Evolutionary conservation across 2,329 filamentous ascomycete genomes (phyloP), one percentile per base, ranked within the genome.

Genomic region (Purpureocillium lavendulum): DNA sequence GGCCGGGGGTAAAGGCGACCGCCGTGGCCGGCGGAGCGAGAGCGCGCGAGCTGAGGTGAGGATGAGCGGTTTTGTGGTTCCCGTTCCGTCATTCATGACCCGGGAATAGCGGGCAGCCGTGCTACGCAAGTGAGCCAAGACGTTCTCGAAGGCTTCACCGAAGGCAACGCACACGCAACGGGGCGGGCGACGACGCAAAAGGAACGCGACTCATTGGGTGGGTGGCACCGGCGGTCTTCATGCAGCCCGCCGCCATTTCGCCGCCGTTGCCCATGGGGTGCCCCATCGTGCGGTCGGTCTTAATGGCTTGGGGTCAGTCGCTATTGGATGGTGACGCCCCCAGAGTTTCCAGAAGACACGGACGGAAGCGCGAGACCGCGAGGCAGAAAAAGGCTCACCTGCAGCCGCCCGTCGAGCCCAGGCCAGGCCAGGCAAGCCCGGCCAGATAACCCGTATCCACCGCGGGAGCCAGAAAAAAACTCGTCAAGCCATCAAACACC

Each of bases 381-480:
- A 26, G 21, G 21, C 21, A 38, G 32, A 30, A 37, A 45, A 42
- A 40, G 34, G 32, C 42, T 40, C 42, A 42, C 21, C 30, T 32
- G 41, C 30, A 26, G 21, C 21, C 21, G 21, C 21, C 21, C 21
- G 21, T 10, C 21, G 21, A 26, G 21, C 6, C 21, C 21, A 26
- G 21, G 10, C 21, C 21, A 10, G 21, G 21, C 21, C 21, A 26
- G 30, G 15, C 31, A 9, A 28, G 28, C 16, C 32, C n/a, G n/a
- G n/a, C 21, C 21, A 26, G 30, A 21, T 35, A 9, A 28, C 31
- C 16, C 32, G 38, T 31, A 30, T 40, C 42, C 40, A 45, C 40
- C 18, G 32, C 35, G 40, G 40, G 36, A 36, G 26, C 40, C 35
- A 38, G 39, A 38, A 37, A 44, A 39, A 37, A 41, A 39, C 36